A percentile compares a stretch with the other conserved stretches of the same genome.
Evolutionary conservation across 331 rosid genomes (phyloP).

Genomic region (Dryas integrifolia): DNA sequence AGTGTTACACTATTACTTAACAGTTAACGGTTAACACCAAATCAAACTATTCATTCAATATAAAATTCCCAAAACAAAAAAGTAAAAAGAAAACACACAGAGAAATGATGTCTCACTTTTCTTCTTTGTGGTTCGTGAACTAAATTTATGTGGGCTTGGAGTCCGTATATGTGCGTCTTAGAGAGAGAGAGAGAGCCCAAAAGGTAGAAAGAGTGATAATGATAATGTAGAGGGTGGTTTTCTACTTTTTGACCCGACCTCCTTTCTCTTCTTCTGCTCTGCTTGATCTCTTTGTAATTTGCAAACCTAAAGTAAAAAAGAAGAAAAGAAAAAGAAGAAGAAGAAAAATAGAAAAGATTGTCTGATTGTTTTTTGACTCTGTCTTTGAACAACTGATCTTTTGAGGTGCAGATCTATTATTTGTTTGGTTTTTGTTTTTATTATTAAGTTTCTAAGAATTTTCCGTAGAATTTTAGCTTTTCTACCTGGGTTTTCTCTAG

Average conservation of each 20-base stretch:
- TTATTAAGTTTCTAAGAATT: background rate
- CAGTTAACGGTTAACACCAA: background rate
- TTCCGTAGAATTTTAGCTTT: constrained; percentile 1
- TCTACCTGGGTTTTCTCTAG: constrained; percentile 19
- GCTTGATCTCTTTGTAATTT: constrained; percentile 24
- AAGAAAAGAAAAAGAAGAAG: background rate
- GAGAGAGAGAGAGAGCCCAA: constrained; percentile 26
- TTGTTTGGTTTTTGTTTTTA: background rate
- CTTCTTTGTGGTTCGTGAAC: constrained; percentile 37
- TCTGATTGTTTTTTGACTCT: background rate
- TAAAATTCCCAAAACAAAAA: background rate
- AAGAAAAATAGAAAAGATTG: background rate
- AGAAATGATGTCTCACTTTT: constrained; percentile 10
- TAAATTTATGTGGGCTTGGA: constrained; percentile 53
- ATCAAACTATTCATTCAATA: background rate
- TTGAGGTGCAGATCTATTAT: constrained; percentile 37
- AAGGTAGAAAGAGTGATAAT: constrained; percentile 18
- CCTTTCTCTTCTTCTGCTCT: constrained; percentile 27
- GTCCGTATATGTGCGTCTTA: constrained; percentile 37
- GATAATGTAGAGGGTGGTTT: constrained; percentile 25
- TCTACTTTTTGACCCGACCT: constrained; percentile 50
- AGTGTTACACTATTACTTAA: background rate
- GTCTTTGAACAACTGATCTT: constrained; percentile 24
- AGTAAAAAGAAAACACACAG: background rate
- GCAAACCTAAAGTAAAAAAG: background rate